Evolutionary conservation across 495 filamentous ascomycete genomes (phyloP), one percentile per base, ranked within the genome.

Genomic region (Endocarpon pusillum): DNA sequence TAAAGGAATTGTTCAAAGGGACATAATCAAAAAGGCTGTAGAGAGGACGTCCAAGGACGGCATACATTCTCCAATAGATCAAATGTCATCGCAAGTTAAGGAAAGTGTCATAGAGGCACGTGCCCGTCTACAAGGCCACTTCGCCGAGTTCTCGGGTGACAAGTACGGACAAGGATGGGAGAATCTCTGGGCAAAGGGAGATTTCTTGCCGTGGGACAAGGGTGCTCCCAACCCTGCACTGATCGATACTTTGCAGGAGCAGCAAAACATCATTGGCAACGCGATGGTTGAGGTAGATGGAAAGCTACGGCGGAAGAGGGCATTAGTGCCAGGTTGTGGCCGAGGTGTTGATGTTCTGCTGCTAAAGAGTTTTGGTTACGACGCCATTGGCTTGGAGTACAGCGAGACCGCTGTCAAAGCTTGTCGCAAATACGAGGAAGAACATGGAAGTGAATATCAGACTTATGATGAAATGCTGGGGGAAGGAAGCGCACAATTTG

Each of bases 261-360:
- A 51, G n/a, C 46, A 39, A 0, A 49, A 49, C 28, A 55, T 66
- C 17, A 52, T 77, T 37, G 66, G 60, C 30, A 2, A 3, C 15
- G 11, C 19, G 15, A 21, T 15, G 2, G 29, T 15, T 3, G 53
- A 54, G 19, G 40, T 41, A 14, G 35, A 41, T 9, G 43, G 47
- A 10, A 41, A 45, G 9, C 37, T 32, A 17, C 46, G 42, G 24
- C 47, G 54, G 17, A 64, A 62, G 21, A 67, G 51, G 29, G 74
- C 70, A 3, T 47, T 80, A 7, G 68, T 81, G 5, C 71, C 74
- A 0, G 82, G 83, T 4, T 89, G 82, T 48, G 83, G 81, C 2
- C 61, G 71, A 25, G 82, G 80, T 2, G 70, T 82, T 45, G 79
- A 85, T 53, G 73, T 79, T 4, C 55, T 81, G 20, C 56, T 85